These are phyloP conservation scores for Pichia ethanolica DNA, from an alignment of 805 yeast species.

Conservation along the genomic window DNA sequence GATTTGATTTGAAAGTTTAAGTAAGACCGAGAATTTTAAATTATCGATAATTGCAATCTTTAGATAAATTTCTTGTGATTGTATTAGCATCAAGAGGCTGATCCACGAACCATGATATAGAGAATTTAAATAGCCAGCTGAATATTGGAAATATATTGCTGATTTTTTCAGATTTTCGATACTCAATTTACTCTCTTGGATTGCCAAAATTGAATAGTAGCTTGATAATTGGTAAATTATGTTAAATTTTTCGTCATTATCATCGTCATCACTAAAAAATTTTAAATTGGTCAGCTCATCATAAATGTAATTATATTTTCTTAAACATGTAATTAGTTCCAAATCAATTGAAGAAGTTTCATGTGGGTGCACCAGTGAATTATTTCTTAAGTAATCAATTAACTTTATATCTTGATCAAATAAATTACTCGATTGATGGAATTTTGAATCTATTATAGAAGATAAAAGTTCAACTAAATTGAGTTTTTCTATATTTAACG, in stretches of 20 bases:
- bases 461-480: constrained; percentile 28
- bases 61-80: constrained; percentile 87
- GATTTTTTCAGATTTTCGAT: constrained; percentile 54
- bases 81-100: constrained; percentile 40
- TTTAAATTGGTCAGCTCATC: too few species aligned
- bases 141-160: constrained; percentile 56
- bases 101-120: too few species aligned
- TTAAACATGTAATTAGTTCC: constrained; percentile 5
- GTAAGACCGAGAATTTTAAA: constrained; percentile 51
- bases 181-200: constrained; percentile 31
- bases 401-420: constrained; percentile 29
- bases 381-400: constrained; percentile 37
- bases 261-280: too few species aligned
- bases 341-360: constrained; percentile 5
- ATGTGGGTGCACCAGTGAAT: background rate
- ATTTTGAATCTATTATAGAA: constrained; percentile 34
- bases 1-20: constrained; percentile 60
- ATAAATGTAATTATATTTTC: constrained; percentile 38
- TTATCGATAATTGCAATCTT: constrained; percentile 48
- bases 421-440: constrained; percentile 28
- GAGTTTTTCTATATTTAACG: constrained; percentile 29
- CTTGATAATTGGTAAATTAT: constrained; percentile 65
- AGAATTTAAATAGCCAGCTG: constrained; percentile 49
- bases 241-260: constrained; percentile 44
- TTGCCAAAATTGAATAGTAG: constrained; percentile 50